phyloP scores from a whole-genome alignment of 2,329 filamentous ascomycete genomes.

The Chrysoporthe deuterocubensis region DNA sequence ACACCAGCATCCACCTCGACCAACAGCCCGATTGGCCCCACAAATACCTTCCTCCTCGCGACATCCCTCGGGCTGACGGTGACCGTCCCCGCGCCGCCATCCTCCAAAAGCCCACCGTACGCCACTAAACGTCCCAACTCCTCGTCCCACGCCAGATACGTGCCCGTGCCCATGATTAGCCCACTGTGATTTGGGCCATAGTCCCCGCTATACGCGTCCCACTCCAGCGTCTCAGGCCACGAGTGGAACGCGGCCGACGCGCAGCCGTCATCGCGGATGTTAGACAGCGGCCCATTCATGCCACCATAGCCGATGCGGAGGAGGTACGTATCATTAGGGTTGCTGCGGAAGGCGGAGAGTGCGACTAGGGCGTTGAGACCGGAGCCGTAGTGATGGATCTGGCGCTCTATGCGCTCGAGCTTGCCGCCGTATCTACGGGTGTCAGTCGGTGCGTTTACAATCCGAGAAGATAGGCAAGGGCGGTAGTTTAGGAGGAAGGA shows the following conservation, averaged over 20 bases:
- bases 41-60: conserved; percentile 51
- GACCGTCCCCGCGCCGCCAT: conserved; percentile 30
- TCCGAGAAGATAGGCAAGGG: too few relatives aligned
- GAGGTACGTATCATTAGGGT: conserved; percentile 52
- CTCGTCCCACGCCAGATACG: conserved; percentile 52
- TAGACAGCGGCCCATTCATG: conserved; percentile 55
- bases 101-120: conserved; percentile 51
- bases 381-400: conserved; percentile 66
- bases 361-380: conserved; percentile 60
- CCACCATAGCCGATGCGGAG: conserved; percentile 60
- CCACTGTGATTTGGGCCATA: conserved; percentile 61
- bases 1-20: conserved; percentile 49
- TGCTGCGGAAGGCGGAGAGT: conserved; percentile 53
- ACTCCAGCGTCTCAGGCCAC: conserved; percentile 57
- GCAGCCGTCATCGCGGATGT: conserved; percentile 59
- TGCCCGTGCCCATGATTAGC: conserved; percentile 51
- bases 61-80: conserved; percentile 49
- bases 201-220: conserved; percentile 62
- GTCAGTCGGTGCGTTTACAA: conserved; percentile 12
- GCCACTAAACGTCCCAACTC: conserved; percentile 49
- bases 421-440: conserved; percentile 46
- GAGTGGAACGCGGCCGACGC: conserved; percentile 61
- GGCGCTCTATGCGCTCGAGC: conserved; percentile 48
- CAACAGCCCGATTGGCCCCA: conserved; percentile 49
- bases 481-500: not conserved